Base-by-base conservation (phyloP, 2,329 filamentous ascomycete genomes). In the Simplicillium aogashimaense region DNA sequence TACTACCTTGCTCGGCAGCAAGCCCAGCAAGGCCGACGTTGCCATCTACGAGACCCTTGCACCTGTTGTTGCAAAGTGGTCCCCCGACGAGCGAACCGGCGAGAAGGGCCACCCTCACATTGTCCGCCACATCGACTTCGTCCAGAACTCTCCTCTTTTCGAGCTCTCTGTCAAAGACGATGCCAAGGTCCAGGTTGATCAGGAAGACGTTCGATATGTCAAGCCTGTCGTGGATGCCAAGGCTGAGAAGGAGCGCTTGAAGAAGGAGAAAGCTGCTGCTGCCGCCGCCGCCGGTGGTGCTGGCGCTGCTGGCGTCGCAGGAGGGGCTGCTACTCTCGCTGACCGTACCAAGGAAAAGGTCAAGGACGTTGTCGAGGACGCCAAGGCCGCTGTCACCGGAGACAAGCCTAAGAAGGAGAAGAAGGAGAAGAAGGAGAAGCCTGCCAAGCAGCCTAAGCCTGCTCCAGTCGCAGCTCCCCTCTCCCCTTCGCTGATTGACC, bases 211-310 rank as follows among this genome's bases (percentile, higher is more conserved):
- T 44, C 74, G 86, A 47, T 89, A 88, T 60, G 82, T 89, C 53
- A 90, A 92, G 67, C 90, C 90, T 51, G 85, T 85, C 15, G 78
- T 90, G 46, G 88, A 95, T 50, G 79, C 84, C 53, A 94, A 94
- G 73, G 88, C 88, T 42, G 90, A 95, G 73, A 95, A 95, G 72
- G 89, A 95, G 74, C 80, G 83, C 36, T 77, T 90, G 65, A 95
- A 95, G 82, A 94, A 94, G 72, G 88, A 94, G 67, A 95, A 95
- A 73, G 85, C 83, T 25, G 79, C 78, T 12, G 74, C 74, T 2
- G 73, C 74, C 1, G 75, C 72, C 2, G 72, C 71, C 5, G 70
- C 67, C 3, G 60, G 55, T 42, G 61, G 42, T 32, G 72, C 65
- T 40, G 43, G 37, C 11, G 68, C 66, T 1, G 72, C 69, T 4